Conservation (phyloP, 2,329 filamentous ascomycete genomes). For the Penicillium oxalicum region DNA sequence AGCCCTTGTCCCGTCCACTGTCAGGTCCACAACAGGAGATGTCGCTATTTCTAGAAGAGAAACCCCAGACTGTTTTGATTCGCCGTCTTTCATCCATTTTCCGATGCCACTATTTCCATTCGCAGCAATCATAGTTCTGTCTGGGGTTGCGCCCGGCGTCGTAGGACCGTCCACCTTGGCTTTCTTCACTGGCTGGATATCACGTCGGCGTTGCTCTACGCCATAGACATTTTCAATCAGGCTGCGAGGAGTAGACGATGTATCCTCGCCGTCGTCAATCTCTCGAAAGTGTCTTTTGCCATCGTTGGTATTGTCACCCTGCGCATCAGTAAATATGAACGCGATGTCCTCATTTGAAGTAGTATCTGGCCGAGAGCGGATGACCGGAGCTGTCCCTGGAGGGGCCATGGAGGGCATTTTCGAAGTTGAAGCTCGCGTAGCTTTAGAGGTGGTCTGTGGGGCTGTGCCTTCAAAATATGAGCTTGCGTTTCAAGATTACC, state of each 20-base stretch:
- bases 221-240: slow-evolving; percentile 72
- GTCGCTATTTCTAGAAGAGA: slow-evolving; percentile 46
- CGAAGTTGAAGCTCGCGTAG: not conserved
- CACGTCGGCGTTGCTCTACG: slow-evolving; percentile 59
- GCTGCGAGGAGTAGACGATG: slow-evolving; percentile 17
- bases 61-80: slow-evolving; percentile 34
- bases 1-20: slow-evolving; percentile 21
- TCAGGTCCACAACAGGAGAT: slow-evolving; percentile 43
- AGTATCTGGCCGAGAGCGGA: slow-evolving; percentile 10
- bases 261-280: slow-evolving; percentile 28
- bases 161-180: slow-evolving; percentile 50
- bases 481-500: slow-evolving; percentile 12
- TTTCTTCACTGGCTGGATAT: slow-evolving; percentile 58
- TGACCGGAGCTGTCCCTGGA: slow-evolving; percentile 3
- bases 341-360: slow-evolving; percentile 16
- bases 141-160: slow-evolving; percentile 39
- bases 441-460: slow-evolving; percentile 11
- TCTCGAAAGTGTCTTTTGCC: slow-evolving; percentile 28
- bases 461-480: slow-evolving; percentile 21
- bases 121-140: slow-evolving; percentile 41
- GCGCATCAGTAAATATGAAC: slow-evolving; percentile 25
- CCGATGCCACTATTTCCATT: slow-evolving; percentile 55
- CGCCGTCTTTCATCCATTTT: slow-evolving; percentile 60
- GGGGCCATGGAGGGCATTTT: not conserved
- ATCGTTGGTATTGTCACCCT: slow-evolving; percentile 21